phyloP scores from a whole-genome alignment of 192 early-diverging fungal genomes.

The Coemansia sp. region DNA sequence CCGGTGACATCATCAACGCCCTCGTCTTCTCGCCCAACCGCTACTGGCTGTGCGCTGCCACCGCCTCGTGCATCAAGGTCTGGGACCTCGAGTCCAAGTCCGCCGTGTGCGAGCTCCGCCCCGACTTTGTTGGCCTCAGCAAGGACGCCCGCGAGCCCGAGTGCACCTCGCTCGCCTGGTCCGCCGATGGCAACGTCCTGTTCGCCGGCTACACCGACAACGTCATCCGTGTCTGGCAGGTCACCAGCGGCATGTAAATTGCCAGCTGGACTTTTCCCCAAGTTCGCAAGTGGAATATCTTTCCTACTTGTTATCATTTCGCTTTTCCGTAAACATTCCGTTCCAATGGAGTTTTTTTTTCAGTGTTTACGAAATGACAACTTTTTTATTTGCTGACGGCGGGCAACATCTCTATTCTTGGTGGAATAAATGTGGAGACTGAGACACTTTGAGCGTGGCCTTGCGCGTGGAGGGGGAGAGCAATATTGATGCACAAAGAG shows the following conservation, averaged over 20 bases:
- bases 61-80: conserved; percentile 95
- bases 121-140: conserved; percentile 72
- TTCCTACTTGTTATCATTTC: conserved; percentile 44
- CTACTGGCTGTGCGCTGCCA: conserved; percentile 99
- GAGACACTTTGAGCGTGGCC: background rate
- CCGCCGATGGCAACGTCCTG: conserved; percentile 95
- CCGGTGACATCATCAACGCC: conserved; percentile 94
- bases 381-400: conserved; percentile 11
- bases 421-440: background rate
- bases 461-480: background rate
- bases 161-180: conserved; percentile 98
- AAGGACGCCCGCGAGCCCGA: conserved; percentile 80
- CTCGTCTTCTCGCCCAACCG: conserved; percentile 99
- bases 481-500: background rate
- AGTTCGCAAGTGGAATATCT: conserved; percentile 54
- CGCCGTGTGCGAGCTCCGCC: conserved; percentile 90
- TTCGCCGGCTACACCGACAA: conserved; percentile 98
- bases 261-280: conserved; percentile 4
- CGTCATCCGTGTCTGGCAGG: conserved; percentile 82
- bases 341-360: conserved; percentile 1
- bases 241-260: conserved; percentile 63
- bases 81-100: conserved; percentile 99
- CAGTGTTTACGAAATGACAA: background rate
- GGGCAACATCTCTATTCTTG: background rate
- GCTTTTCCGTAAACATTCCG: background rate